These are phyloP conservation scores for Aspergillus nanangensis DNA, from an alignment of 495 filamentous ascomycete species.

Conservation along the genomic window DNA sequence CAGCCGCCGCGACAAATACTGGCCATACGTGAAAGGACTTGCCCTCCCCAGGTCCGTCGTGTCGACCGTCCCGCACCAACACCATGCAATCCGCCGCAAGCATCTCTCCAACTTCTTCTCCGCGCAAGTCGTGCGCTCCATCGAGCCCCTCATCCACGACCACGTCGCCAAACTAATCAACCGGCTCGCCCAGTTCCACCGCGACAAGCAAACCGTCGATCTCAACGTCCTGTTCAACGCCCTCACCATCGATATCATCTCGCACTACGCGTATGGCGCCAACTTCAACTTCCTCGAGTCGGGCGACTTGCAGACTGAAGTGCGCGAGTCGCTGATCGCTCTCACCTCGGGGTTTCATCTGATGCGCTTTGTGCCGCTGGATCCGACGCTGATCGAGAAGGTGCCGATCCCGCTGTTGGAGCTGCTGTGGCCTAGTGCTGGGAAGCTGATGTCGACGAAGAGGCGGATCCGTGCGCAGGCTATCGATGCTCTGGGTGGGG, in stretches of 20 bases:
- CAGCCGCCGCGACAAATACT: slow-evolving; percentile 24
- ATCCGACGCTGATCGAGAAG: slow-evolving; percentile 1
- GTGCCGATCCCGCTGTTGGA: not conserved
- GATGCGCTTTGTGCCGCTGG: slow-evolving; percentile 24
- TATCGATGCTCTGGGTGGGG: not conserved
- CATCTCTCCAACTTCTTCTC: slow-evolving; percentile 27
- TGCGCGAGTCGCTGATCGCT: slow-evolving; percentile 14
- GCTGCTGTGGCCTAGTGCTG: not conserved
- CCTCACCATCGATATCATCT: slow-evolving; percentile 39
- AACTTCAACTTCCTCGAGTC: slow-evolving; percentile 26
- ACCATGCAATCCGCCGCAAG: slow-evolving; percentile 15
- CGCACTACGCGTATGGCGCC: slow-evolving; percentile 37
- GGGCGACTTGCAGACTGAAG: slow-evolving; percentile 13
- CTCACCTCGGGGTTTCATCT: slow-evolving; percentile 18
- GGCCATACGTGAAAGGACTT: slow-evolving; percentile 8
- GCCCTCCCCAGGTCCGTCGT: slow-evolving; percentile 3
- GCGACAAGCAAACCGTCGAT: slow-evolving; percentile 16
- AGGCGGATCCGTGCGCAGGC: not conserved
- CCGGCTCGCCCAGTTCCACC: slow-evolving; percentile 7
- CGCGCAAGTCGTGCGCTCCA: slow-evolving; percentile 9
- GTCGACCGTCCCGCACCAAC: slow-evolving; percentile 19
- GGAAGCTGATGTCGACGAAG: not conserved
- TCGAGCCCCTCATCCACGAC: not conserved
- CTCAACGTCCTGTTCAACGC: slow-evolving; percentile 11
- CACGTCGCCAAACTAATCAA: not conserved